Evolutionary conservation across 176 grass and related monocot species (phyloP).

Genomic region (Aechmea fasciata): DNA sequence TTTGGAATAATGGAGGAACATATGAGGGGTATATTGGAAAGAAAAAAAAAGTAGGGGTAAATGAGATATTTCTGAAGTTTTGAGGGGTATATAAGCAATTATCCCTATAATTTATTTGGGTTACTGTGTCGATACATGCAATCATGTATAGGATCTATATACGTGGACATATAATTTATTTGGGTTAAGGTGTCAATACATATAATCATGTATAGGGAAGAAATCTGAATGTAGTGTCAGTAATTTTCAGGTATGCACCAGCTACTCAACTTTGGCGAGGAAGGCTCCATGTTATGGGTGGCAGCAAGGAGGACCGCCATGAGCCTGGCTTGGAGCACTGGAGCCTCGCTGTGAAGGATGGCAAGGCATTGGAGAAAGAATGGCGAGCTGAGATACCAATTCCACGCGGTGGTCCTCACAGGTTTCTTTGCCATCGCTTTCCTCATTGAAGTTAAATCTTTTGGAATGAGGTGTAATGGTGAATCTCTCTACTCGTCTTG

Average conservation of each 20-base stretch:
- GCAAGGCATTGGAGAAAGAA: conserved; percentile 57
- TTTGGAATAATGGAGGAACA: too few relatives aligned
- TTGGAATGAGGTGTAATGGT: not conserved
- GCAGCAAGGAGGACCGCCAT: conserved; percentile 77
- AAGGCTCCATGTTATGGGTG: conserved; percentile 85
- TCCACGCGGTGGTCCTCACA: conserved; percentile 82
- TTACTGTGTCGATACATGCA: not conserved
- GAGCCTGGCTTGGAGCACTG: conserved; percentile 77
- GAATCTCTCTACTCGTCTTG: not conserved
- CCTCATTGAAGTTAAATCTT: not conserved
- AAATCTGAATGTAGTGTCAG: not conserved
- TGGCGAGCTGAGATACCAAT: conserved; percentile 66
- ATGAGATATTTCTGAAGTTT: too few relatives aligned
- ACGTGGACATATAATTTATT: not conserved
- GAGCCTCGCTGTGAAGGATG: conserved; percentile 82
- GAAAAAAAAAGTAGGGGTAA: too few relatives aligned
- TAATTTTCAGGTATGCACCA: conserved; percentile 61
- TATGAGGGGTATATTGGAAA: too few relatives aligned
- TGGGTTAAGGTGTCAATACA: not conserved
- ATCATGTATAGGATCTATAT: not conserved
- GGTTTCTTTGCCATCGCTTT: conserved; percentile 20
- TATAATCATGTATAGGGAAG: not conserved
- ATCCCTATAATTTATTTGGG: not conserved
- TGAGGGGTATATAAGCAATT: too few relatives aligned
- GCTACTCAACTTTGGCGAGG: conserved; percentile 84